phyloP scores from a whole-genome alignment of 2,329 filamentous ascomycete species.

The Cladosporium phlei region DNA sequence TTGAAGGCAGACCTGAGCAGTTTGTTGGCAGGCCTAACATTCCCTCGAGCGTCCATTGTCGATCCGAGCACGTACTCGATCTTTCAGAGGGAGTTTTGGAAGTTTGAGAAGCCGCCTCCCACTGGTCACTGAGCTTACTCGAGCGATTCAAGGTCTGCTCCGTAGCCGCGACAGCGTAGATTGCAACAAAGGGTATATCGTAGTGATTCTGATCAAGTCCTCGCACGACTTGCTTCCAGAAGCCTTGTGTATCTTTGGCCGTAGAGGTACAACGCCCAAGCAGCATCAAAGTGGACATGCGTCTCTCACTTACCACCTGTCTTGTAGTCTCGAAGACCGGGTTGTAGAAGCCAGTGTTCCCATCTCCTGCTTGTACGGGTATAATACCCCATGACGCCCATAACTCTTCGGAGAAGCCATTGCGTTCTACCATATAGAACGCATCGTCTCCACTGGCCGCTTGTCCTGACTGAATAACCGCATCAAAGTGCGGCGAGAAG shows the following conservation, averaged over 20 bases:
- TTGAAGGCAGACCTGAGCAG: constrained; percentile 56
- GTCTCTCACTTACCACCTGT: constrained; percentile 69
- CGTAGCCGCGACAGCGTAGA: constrained; percentile 8
- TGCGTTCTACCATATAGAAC: constrained; percentile 16
- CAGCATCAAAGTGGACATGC: constrained; percentile 73
- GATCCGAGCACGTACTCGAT: background rate
- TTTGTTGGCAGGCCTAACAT: constrained; percentile 59
- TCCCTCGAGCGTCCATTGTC: constrained; percentile 10
- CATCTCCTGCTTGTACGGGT: constrained; percentile 68
- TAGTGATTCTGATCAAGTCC: constrained; percentile 10
- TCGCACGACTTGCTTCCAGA: constrained; percentile 61
- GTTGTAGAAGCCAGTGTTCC: constrained; percentile 72
- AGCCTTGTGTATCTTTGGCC: constrained; percentile 64
- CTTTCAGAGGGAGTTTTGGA: background rate
- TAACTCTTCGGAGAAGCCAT: constrained; percentile 16
- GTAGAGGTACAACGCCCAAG: constrained; percentile 69
- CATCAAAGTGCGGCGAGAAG: constrained; percentile 10
- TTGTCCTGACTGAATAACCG: constrained; percentile 13
- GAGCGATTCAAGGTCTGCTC: background rate
- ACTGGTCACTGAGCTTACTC: background rate
- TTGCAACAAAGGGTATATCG: constrained; percentile 14
- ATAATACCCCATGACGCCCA: constrained; percentile 67
- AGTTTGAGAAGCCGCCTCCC: background rate
- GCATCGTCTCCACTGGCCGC: constrained; percentile 14
- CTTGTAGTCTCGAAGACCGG: constrained; percentile 77